These are phyloP conservation scores for Picea mariana DNA, from an alignment of 83 land plant species.

Conservation along the genomic window DNA sequence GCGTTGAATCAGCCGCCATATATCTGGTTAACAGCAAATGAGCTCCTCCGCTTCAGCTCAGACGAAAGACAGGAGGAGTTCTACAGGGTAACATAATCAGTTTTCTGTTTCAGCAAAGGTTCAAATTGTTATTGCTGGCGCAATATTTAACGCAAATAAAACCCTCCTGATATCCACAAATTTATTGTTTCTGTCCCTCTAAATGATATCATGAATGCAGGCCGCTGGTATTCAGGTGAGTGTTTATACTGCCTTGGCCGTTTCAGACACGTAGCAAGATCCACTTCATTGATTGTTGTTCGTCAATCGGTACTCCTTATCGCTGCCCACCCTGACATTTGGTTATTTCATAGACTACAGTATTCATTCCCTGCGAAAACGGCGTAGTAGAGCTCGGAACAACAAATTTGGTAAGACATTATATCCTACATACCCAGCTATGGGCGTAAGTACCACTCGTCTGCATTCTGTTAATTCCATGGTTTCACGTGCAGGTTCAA, in stretches of 20 bases:
- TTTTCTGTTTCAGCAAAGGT: too few relatives aligned
- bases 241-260: not conserved
- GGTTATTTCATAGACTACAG: not conserved
- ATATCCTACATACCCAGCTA: too few relatives aligned
- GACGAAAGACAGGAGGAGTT: not conserved
- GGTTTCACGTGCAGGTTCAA: too few relatives aligned
- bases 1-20: too few relatives aligned
- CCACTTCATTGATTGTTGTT: too few relatives aligned
- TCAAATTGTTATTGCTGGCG: too few relatives aligned
- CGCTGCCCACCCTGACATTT: not conserved
- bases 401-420: too few relatives aligned
- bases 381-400: too few relatives aligned
- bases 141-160: not conserved
- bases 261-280: too few relatives aligned
- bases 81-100: not conserved
- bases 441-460: too few relatives aligned
- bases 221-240: not conserved
- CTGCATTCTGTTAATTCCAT: too few relatives aligned
- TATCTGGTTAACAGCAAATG: not conserved
- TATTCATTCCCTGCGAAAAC: too few relatives aligned
- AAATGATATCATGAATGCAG: not conserved
- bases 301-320: not conserved
- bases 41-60: not conserved
- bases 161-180: not conserved
- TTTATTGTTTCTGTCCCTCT: not conserved